These are phyloP conservation scores for Waltiozyma sp. DNA, from an alignment of 1,139 yeast species.

Conservation along the genomic window DNA sequence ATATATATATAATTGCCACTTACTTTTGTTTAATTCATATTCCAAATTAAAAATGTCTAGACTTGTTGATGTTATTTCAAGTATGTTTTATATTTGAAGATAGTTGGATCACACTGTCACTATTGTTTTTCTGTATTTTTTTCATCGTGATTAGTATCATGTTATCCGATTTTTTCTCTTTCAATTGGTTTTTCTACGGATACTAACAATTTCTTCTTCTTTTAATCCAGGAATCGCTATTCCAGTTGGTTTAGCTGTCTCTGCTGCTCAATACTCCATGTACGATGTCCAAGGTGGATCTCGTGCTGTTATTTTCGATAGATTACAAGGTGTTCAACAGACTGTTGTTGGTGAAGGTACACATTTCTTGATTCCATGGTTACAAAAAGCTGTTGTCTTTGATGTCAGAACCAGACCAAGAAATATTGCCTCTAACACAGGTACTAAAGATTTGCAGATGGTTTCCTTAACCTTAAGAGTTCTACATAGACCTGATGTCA, in stretches of 20 bases:
- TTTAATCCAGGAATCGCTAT: slow-evolving; percentile 34
- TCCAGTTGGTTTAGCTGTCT: slow-evolving; percentile 58
- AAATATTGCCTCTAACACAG: slow-evolving; percentile 89
- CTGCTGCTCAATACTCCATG: slow-evolving; percentile 61
- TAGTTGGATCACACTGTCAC: too few species aligned
- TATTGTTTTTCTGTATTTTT: not conserved
- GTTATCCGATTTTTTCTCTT: not conserved
- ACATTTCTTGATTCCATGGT: slow-evolving; percentile 92
- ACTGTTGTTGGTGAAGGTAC: slow-evolving; percentile 93
- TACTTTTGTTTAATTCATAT: not conserved
- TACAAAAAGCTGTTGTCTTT: slow-evolving; percentile 79
- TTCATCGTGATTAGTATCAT: not conserved
- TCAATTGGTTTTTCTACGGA: not conserved
- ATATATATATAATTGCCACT: too few species aligned
- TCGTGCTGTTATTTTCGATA: slow-evolving; percentile 90
- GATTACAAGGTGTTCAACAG: slow-evolving; percentile 80
- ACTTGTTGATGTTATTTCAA: slow-evolving; percentile 20
- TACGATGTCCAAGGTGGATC: slow-evolving; percentile 95
- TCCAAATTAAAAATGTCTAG: slow-evolving; percentile 19
- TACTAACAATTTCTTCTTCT: slow-evolving; percentile 6
- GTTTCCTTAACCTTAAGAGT: slow-evolving; percentile 90
- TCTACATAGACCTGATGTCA: slow-evolving; percentile 86
- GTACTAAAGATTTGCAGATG: slow-evolving; percentile 94
- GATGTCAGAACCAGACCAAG: slow-evolving; percentile 93
- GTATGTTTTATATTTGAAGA: slow-evolving; percentile 3